phyloP scores from a whole-genome alignment of 768 basidiomycete species.

The Termitomyces heimii region DNA sequence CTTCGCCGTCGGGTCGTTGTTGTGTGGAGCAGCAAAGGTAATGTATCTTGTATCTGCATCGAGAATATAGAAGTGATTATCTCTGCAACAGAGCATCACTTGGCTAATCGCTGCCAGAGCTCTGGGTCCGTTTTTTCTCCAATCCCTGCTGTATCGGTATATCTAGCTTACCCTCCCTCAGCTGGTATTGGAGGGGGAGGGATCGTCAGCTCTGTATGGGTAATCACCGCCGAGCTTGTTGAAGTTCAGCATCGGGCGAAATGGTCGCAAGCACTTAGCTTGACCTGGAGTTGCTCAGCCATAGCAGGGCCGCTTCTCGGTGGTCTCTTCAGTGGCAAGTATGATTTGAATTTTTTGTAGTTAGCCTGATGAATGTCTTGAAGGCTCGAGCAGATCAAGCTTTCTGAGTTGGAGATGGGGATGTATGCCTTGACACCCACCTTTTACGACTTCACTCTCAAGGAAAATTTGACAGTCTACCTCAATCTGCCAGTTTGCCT shows the following conservation, averaged over 20 bases:
- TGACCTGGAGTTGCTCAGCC: constrained; percentile 86
- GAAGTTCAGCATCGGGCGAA: constrained; percentile 63
- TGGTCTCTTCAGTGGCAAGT: constrained; percentile 72
- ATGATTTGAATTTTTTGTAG: neutral
- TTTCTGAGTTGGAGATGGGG: constrained; percentile 76
- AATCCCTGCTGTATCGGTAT: neutral
- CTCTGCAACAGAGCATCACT: constrained; percentile 35
- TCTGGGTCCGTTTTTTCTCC: constrained; percentile 28
- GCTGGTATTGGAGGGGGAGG: constrained; percentile 86
- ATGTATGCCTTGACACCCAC: constrained; percentile 47
- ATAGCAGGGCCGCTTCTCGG: constrained; percentile 81
- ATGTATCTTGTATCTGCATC: constrained; percentile 14
- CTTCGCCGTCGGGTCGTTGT: constrained; percentile 72
- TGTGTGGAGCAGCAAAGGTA: constrained; percentile 75
- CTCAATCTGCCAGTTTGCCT: constrained; percentile 76
- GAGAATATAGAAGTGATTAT: constrained; percentile 13
- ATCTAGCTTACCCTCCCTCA: constrained; percentile 11
- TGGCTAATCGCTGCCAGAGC: constrained; percentile 67
- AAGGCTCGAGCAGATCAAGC: constrained; percentile 26
- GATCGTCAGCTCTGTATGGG: constrained; percentile 82
- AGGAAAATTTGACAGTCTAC: constrained; percentile 52
- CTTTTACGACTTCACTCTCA: constrained; percentile 12
- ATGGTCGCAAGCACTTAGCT: constrained; percentile 80
- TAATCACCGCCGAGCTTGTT: constrained; percentile 81
- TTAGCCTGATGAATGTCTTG: constrained; percentile 10